Percentiles rank a stretch among this genome's conserved stretches.
phyloP scores from a whole-genome alignment of 2,329 filamentous ascomycete species.

The Gaeumannomyces sp. region DNA sequence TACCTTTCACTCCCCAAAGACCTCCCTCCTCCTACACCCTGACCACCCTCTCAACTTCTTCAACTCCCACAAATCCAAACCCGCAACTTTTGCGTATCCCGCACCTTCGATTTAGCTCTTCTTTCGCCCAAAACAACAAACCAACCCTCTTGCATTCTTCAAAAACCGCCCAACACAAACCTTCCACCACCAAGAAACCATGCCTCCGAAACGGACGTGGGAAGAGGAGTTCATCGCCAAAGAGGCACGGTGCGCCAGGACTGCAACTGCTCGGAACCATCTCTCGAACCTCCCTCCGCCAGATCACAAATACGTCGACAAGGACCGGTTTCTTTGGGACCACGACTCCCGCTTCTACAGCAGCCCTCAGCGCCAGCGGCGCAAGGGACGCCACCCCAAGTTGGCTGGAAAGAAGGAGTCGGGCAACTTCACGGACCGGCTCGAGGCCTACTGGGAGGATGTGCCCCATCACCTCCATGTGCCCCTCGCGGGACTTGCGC shows the following conservation, averaged over 20 bases:
- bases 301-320: slow-evolving; percentile 9
- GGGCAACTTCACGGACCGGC: slow-evolving; percentile 6
- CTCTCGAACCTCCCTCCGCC: slow-evolving; percentile 3
- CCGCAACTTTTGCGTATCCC: neutral
- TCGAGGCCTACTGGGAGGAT: slow-evolving; percentile 9
- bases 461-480: slow-evolving; percentile 13
- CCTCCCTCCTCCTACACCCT: neutral
- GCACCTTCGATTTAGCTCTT: neutral
- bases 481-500: slow-evolving; percentile 16
- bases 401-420: slow-evolving; percentile 6
- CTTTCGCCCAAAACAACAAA: neutral
- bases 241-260: neutral
- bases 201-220: neutral
- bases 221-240: neutral
- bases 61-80: neutral
- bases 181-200: neutral
- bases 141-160: neutral
- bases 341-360: slow-evolving; percentile 3
- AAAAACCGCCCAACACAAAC: neutral
- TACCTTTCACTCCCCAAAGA: neutral
- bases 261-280: neutral
- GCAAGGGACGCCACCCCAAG: slow-evolving; percentile 11
- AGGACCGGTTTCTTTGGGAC: slow-evolving; percentile 3
- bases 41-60: neutral
- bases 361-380: neutral